These are phyloP conservation scores for Suhomyces prunicola DNA, from an alignment of 805 yeast genomes.

Conservation along the genomic window DNA sequence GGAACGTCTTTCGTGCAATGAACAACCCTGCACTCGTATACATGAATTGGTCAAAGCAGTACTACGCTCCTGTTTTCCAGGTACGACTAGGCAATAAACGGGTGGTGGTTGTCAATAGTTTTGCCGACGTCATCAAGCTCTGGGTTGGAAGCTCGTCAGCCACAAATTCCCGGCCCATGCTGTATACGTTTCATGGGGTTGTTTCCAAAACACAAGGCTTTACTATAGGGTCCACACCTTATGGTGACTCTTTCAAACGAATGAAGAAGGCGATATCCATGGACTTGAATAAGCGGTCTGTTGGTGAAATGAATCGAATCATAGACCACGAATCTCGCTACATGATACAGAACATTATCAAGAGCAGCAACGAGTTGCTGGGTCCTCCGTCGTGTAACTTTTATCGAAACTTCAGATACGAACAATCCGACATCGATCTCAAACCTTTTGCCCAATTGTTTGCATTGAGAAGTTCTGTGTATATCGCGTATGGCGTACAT, in stretches of 20 bases:
- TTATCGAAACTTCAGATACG: constrained; percentile 7
- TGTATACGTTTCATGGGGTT: constrained; percentile 65
- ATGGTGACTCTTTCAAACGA: constrained; percentile 42
- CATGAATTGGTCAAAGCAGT: constrained; percentile 40
- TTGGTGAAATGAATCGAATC: constrained; percentile 26
- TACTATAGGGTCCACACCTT: constrained; percentile 67
- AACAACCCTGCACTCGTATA: constrained; percentile 51
- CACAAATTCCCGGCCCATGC: constrained; percentile 64
- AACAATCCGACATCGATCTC: constrained; percentile 35
- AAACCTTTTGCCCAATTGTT: constrained; percentile 46
- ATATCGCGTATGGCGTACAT: constrained; percentile 50
- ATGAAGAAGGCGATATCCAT: constrained; percentile 49
- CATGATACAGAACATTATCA: constrained; percentile 17
- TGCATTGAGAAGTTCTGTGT: constrained; percentile 49
- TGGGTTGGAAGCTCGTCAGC: constrained; percentile 50
- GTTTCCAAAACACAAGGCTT: constrained; percentile 54
- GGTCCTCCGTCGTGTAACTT: constrained; percentile 19
- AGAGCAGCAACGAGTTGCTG: constrained; percentile 10
- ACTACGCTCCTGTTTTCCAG: constrained; percentile 52
- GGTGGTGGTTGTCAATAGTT: constrained; percentile 67
- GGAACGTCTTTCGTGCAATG: constrained; percentile 44
- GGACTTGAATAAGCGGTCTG: constrained; percentile 38
- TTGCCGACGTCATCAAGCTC: constrained; percentile 47
- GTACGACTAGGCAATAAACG: constrained; percentile 55
- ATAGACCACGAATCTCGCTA: constrained; percentile 38